phyloP scores from a whole-genome alignment of 2,329 filamentous ascomycete species.

The Ophiostoma triangulosporum region DNA sequence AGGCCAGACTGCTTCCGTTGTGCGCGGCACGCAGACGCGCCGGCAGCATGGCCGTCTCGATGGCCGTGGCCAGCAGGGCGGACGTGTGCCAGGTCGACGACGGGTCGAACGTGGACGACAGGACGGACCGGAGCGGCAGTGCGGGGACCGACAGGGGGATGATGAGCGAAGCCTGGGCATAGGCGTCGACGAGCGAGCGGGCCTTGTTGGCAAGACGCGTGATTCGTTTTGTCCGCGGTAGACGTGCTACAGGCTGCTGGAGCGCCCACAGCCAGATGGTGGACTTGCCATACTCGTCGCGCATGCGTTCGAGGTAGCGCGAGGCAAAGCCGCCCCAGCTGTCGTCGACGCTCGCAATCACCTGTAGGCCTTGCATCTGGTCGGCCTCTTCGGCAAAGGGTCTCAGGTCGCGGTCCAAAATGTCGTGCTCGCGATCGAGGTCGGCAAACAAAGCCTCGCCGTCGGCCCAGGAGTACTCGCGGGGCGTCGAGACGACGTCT shows the following conservation, averaged over 20 bases:
- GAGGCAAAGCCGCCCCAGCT: constrained; percentile 70
- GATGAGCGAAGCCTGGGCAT: constrained; percentile 60
- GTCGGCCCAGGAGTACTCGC: constrained; percentile 37
- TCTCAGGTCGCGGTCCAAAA: constrained; percentile 81
- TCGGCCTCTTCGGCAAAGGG: constrained; percentile 89
- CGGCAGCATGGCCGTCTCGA: constrained; percentile 69
- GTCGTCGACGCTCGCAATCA: constrained; percentile 59
- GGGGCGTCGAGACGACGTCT: background rate
- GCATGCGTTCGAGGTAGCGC: constrained; percentile 59
- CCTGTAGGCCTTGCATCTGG: constrained; percentile 75
- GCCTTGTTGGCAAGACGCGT: constrained; percentile 61
- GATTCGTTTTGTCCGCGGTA: constrained; percentile 33
- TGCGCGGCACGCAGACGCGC: constrained; percentile 48
- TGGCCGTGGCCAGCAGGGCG: constrained; percentile 58
- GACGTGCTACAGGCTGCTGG: constrained; percentile 44
- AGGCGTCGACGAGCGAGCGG: constrained; percentile 54
- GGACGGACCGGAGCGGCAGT: constrained; percentile 28
- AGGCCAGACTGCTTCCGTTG: constrained; percentile 30
- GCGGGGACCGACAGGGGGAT: constrained; percentile 55
- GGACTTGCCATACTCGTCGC: constrained; percentile 84
- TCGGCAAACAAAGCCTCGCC: constrained; percentile 64
- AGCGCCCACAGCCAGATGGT: constrained; percentile 79
- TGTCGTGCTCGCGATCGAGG: constrained; percentile 67
- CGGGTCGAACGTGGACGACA: constrained; percentile 36
- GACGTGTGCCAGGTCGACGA: constrained; percentile 67